Evolutionary conservation across 805 yeast genomes (phyloP), one percentile per base, ranked within the genome.

Genomic region (Ogataea naganishii): DNA sequence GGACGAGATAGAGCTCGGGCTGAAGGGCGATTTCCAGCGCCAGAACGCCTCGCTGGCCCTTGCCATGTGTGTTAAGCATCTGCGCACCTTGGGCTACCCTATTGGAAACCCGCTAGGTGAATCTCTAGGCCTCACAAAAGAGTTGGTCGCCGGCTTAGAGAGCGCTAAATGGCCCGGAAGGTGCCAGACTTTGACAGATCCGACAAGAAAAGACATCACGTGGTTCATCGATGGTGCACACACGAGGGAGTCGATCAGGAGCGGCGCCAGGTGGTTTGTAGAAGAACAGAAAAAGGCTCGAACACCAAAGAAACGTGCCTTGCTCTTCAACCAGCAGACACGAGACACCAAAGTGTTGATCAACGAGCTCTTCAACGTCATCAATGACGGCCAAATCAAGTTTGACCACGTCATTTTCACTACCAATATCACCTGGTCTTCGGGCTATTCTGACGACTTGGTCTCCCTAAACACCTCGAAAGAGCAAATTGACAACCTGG

Each of bases 201-300:
- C 35, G 3, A 60, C 62, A 16, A 55, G 58, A 11, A 58, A 61
- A 15, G 51, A 56, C 3, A 56, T 79, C 12, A 70, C 68, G n/a
- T 92, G 96, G 95, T 77, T 59, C 39, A 57, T 89, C 11, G 99
- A 92, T 57, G 99, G 99, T 13, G 97, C 98, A 0, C 99, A 92
- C 46, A 92, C 98, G 0, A 59, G 69, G 26, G 99, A 92, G 46
- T 82, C 95, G 35, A 71, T 94, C 15, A 64, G 64, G 18, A 94
- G 77, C n/a, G 82, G 96, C 0, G 67, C 89, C 0, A 58, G 56
- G 7, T 92, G 99, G 99, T 84, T 80, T 44, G 51, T 47, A n/a
- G 61, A 60, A 12, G 26, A 36, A 14, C 34, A 38, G n/a, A 34
- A 38, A 1, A 24, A 24, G 25, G 15, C 11, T 12, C 12, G 21